Conservation (phyloP, 2,329 filamentous ascomycete genomes). For the Seiridium unicorne region DNA sequence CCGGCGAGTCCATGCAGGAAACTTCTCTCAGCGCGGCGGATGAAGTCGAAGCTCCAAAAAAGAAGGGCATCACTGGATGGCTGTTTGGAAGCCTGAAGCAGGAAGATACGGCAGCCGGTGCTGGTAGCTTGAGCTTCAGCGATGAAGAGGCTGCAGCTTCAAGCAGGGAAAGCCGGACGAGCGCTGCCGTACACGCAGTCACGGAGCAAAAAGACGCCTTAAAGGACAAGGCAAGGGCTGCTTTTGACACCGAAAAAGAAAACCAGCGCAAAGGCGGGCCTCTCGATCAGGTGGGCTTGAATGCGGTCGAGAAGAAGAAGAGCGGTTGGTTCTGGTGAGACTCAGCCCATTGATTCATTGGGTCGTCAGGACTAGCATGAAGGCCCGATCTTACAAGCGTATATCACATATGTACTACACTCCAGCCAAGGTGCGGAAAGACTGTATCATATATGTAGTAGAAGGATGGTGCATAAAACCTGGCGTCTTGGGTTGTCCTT, state of each 20-base stretch:
- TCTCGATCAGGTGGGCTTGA: conserved; percentile 48
- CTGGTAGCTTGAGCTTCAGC: conserved; percentile 20
- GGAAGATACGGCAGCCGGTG: conserved; percentile 25
- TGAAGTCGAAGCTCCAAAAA: conserved; percentile 16
- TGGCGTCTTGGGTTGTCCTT: conserved; percentile 33
- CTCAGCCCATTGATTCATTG: background rate
- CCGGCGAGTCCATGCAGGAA: conserved; percentile 20
- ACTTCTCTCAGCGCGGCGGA: conserved; percentile 14
- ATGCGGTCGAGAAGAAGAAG: conserved; percentile 32
- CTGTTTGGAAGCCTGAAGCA: conserved; percentile 37
- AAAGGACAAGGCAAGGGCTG: conserved; percentile 38
- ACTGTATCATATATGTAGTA: conserved; percentile 42
- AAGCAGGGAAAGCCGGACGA: conserved; percentile 16
- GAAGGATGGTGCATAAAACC: conserved; percentile 42
- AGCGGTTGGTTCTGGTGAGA: conserved; percentile 47
- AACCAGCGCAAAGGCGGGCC: conserved; percentile 50
- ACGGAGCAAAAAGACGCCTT: conserved; percentile 30
- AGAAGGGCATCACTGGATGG: conserved; percentile 30
- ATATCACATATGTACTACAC: background rate
- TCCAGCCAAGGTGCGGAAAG: conserved; percentile 9
- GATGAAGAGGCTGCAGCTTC: conserved; percentile 28
- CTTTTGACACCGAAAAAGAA: conserved; percentile 48
- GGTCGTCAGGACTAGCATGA: background rate
- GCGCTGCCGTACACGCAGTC: conserved; percentile 25
- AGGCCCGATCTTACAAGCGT: conserved; percentile 3